Percentiles rank a stretch among this genome's conserved stretches.
These are phyloP conservation scores for Leishmania gerbilli DNA, from an alignment of 208 protist species.

Conservation along the genomic window DNA sequence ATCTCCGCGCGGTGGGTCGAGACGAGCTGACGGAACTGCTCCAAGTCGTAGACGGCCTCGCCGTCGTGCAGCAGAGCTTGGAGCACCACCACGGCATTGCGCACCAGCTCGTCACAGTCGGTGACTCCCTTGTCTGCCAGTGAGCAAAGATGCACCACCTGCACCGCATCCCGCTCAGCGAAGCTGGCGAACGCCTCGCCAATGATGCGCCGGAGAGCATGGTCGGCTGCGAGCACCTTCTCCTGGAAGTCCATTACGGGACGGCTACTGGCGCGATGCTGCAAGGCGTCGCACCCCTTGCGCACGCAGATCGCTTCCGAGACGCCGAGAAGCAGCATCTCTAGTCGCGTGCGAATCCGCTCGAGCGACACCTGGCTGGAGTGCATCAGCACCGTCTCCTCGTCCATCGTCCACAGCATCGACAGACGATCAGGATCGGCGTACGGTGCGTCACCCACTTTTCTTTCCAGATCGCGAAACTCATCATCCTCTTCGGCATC, in stretches of 20 bases:
- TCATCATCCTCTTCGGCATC: background rate
- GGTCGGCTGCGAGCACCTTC: constrained; percentile 18
- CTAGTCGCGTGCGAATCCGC: constrained; percentile 17
- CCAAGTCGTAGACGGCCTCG: constrained; percentile 8
- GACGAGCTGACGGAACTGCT: constrained; percentile 12
- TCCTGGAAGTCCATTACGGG: constrained; percentile 6
- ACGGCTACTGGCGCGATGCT: background rate
- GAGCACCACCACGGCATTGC: constrained; percentile 20
- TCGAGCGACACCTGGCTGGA: constrained; percentile 20
- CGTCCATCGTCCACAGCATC: constrained; percentile 27
- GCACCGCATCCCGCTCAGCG: constrained; percentile 11
- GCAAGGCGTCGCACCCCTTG: constrained; percentile 1
- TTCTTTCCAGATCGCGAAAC: background rate
- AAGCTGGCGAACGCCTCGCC: constrained; percentile 17
- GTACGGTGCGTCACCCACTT: background rate
- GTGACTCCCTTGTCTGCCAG: constrained; percentile 13
- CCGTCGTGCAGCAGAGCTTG: constrained; percentile 21
- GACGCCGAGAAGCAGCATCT: constrained; percentile 18
- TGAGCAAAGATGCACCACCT: constrained; percentile 22
- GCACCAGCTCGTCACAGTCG: constrained; percentile 19
- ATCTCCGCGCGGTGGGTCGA: constrained; percentile 11
- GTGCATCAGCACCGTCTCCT: constrained; percentile 32
- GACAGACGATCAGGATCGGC: background rate
- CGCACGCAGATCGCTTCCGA: constrained; percentile 12
- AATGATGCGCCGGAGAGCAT: constrained; percentile 13